phyloP scores from a whole-genome alignment of 768 basidiomycete genomes.

The Collybiopsis confluens region DNA sequence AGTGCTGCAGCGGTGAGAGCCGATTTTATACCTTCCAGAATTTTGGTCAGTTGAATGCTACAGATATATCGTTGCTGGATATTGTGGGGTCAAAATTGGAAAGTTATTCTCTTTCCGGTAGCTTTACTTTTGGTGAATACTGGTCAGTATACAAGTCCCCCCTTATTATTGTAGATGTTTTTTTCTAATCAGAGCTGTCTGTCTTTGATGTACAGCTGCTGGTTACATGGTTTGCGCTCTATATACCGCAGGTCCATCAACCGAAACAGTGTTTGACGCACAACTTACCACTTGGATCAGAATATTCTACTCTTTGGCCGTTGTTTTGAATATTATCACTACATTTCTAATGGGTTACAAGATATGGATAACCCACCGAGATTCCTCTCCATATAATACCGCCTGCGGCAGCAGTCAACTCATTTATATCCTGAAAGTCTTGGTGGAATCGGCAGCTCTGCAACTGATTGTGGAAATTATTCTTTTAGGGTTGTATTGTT shows the following conservation, averaged over 20 bases:
- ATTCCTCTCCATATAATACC: slow-evolving; percentile 11
- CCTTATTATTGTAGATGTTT: neutral
- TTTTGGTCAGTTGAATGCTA: neutral
- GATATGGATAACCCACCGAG: slow-evolving; percentile 12
- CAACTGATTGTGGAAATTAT: slow-evolving; percentile 16
- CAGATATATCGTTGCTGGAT: slow-evolving; percentile 22
- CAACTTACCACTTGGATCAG: slow-evolving; percentile 16
- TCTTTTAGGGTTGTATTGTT: slow-evolving; percentile 14
- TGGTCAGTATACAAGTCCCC: slow-evolving; percentile 5
- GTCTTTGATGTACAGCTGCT: slow-evolving; percentile 14
- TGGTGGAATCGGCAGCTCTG: slow-evolving; percentile 17
- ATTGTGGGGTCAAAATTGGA: slow-evolving; percentile 13
- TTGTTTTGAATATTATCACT: slow-evolving; percentile 17
- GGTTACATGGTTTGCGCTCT: slow-evolving; percentile 13
- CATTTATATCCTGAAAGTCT: slow-evolving; percentile 12
- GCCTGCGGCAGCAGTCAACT: neutral
- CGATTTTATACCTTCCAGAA: neutral
- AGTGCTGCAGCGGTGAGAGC: slow-evolving; percentile 14
- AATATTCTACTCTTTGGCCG: slow-evolving; percentile 16
- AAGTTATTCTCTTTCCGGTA: slow-evolving; percentile 12
- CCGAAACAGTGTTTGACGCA: slow-evolving; percentile 11
- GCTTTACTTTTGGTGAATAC: slow-evolving; percentile 12
- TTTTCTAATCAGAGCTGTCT: neutral
- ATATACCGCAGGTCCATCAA: slow-evolving; percentile 10
- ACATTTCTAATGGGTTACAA: slow-evolving; percentile 18